Evolutionary conservation across 306 rosid genomes (phyloP).

Genomic region (Castanospermum australe): DNA sequence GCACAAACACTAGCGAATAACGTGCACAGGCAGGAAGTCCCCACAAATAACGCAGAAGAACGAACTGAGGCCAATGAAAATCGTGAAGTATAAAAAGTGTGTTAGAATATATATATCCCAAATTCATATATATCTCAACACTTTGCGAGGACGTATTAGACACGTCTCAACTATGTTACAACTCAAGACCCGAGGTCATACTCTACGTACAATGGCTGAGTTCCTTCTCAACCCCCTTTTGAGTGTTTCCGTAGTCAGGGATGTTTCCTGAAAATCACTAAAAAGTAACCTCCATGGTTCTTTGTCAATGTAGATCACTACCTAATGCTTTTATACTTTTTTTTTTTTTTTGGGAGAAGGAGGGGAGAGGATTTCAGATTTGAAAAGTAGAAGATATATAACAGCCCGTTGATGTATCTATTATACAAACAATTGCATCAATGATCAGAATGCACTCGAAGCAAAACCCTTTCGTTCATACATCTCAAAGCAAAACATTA

Average conservation of each 20-base stretch:
- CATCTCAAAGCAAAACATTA: constrained; percentile 25
- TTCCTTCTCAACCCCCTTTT: neutral
- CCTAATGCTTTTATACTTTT: constrained; percentile 2
- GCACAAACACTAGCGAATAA: constrained; percentile 47
- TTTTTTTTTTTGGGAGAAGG: neutral
- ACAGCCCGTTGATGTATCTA: constrained; percentile 24
- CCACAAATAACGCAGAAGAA: constrained; percentile 20
- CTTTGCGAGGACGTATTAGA: neutral
- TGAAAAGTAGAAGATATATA: neutral
- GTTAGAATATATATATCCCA: neutral
- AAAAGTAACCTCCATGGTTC: neutral
- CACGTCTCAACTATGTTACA: constrained; percentile 7
- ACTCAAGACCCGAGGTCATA: neutral
- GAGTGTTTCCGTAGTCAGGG: neutral
- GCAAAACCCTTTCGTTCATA: neutral
- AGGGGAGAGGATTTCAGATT: neutral
- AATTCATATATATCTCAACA: neutral
- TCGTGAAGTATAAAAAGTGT: constrained; percentile 5
- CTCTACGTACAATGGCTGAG: neutral
- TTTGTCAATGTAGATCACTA: neutral
- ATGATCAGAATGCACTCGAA: constrained; percentile 19
- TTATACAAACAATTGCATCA: constrained; percentile 34
- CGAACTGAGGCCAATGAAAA: constrained; percentile 16
- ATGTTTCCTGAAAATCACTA: constrained; percentile 1
- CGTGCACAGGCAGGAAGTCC: constrained; percentile 1